Evolutionary conservation across 202 grass and related monocot species (phyloP), one percentile per base, ranked within the genome.

Genomic region (Tripidium arundinaceum): DNA sequence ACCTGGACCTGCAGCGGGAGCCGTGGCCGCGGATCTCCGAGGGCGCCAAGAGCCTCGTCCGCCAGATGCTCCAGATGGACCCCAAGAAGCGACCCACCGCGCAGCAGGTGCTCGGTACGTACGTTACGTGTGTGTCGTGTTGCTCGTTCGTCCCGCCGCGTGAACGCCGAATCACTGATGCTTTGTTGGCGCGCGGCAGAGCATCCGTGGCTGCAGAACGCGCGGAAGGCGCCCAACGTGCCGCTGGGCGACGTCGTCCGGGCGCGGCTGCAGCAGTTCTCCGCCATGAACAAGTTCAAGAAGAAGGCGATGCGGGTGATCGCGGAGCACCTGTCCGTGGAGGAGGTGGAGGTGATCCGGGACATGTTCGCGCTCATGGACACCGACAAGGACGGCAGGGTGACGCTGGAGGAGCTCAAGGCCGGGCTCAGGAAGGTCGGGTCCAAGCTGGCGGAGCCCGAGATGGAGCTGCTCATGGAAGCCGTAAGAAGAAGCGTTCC

Each of bases 401-500:
- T 98, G 27, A 93, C 95, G 70, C 89, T 93, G 18, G 76, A 88
- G 46, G 88, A 98, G 79, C 84, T 98, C 70, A 98, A 95, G 74
- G 86, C 71, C 4, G 90, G 95, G 31, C 95, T 98, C 88, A 78
- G 25, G 38, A 88, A 91, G 78, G 90, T 92, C 1, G 92, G 92
- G 2, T 98, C 95, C 68, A 93, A 95, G 81, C 79, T 98, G 2
- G 85, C 84, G 5, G 95, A 98, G 86, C 70, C 90, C 7, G 95
- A 98, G 90, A 98, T 98, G 84, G 91, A 91, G 79, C 77, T 98
- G 68, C 89, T 98, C 58, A 98, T 98, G 95, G 95, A 98, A 77
- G 95, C 95, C 72, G 95, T 95, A 90, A 72, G 85, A 22, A 31
- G 3, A 3, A 1, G 1, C 3, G 29, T 31, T 31, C 3, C 29